Evolutionary conservation across 805 yeast species (phyloP), one percentile per base, ranked within the genome.

Genomic region (Candida ortonii): DNA sequence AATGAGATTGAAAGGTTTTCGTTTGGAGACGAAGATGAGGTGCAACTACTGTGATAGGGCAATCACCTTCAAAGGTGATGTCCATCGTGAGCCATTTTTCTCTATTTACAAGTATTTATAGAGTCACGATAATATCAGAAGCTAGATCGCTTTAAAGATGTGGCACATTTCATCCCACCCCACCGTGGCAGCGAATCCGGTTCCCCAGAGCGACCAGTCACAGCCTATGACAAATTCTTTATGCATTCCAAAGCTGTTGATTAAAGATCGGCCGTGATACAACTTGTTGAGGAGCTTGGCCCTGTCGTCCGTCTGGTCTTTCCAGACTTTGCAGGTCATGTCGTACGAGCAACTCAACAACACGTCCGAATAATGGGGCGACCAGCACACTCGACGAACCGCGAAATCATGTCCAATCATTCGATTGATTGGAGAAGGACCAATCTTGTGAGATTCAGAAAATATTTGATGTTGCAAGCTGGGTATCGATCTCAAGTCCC

Each of bases 121-220:
- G n/a, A n/a, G n/a, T n/a, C n/a, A n/a, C n/a, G 23, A n/a, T 16
- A 12, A 22, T 16, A 12, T 20, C 11, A 8, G 17, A 14, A n/a
- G 11, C 30, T 42, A 40, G 16, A 75, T 72, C 1, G 84, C 76
- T 47, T 84, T 88, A 95, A 95, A 93, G 6, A 93, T 73, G 54
- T 83, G 81, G 6, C 88, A 80, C 83, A 86, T 87, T 53, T 90
- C 95, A 64, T 90, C 98, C 96, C 96, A 90, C 2, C 96, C 96
- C 0, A 89, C 81, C 11, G 96, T 80, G 7, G 93, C 95, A 12
- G 83, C 88, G 88, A 93, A 89, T 1, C 97, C 97, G 47, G 79
- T 80, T 3, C 97, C 98, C 97, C 97, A 90, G 33, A 93, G 61
- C 46, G 95, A 82, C 84, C 96, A 93, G 64, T 93, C 97, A 44